Evolutionary conservation across 768 basidiomycete species (phyloP), one percentile per base, ranked within the genome.

Genomic region (Inosperma sp.): DNA sequence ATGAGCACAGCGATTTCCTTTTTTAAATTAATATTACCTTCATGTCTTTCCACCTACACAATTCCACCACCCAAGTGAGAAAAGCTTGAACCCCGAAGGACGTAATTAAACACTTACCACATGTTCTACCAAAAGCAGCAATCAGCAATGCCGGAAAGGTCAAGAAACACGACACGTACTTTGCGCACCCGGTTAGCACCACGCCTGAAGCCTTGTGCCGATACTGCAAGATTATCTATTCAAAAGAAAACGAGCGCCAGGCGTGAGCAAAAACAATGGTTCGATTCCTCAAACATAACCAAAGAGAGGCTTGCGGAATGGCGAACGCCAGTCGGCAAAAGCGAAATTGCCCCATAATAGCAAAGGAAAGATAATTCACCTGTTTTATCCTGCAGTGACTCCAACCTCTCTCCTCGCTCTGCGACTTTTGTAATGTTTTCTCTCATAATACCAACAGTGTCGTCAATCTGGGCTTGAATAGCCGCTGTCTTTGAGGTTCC

Each of bases 151-250:
- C 12, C 35, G 27, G 12, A 39, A 14, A 42, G 2, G 37, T 33
- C 33, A 9, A 34, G 21, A 49, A 34, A 45, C 14, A 49, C n/a
- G 30, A 36, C 21, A 76, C 82, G 58, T 63, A 93, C 92, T 82
- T 98, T 99, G 68, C 96, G 84, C 47, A 99, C 96, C 54, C 91
- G 80, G 73, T 97, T 97, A 46, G 96, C 96, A 58, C 96, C 94
- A 57, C 93, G 81, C 55, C 93, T 85, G 83, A 99, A 99, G 22
- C 93, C 93, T 73, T 99, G 95, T n/a, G 96, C 96, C 21, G 93
- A 96, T 34, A 95, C 90, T 25, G 96, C 95, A 49, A 99, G 81
- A 65, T 87, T 96, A 71, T 99, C 96, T 96, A 48, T 14, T 33
- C 31, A 54, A 45, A 27, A 23, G 48, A 30, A 49, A 23, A 9